Evolutionary conservation across 2,329 filamentous ascomycete species (phyloP).

Genomic region (Escovopsis sp.): DNA sequence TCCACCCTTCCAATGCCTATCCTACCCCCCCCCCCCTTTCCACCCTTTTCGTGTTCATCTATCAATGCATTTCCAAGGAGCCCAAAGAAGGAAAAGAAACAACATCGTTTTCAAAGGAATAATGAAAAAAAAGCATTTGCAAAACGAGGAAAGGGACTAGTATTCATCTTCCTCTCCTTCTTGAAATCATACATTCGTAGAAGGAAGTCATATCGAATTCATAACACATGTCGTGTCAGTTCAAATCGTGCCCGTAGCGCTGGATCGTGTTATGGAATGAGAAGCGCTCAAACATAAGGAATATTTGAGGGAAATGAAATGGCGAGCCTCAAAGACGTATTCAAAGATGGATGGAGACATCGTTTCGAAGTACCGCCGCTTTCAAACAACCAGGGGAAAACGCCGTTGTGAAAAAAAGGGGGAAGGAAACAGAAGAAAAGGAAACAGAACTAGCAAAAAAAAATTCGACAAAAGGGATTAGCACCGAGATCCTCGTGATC

Average conservation of each 20-base stretch:
- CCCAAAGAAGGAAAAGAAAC: constrained; percentile 1
- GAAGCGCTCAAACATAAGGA: constrained; percentile 9
- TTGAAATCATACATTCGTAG: constrained; percentile 29
- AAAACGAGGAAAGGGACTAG: constrained; percentile 1
- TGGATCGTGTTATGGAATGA: constrained; percentile 17
- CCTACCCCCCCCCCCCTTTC: not conserved
- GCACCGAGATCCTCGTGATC: constrained; percentile 2
- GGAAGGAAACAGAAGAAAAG: constrained; percentile 13
- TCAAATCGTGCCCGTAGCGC: constrained; percentile 20
- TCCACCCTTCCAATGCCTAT: too few species aligned
- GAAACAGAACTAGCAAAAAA: constrained; percentile 13
- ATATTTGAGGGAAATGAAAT: constrained; percentile 7
- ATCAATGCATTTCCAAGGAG: constrained; percentile 1
- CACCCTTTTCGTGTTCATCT: not conserved
- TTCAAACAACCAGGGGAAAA: constrained; percentile 22
- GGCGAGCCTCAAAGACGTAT: constrained; percentile 12
- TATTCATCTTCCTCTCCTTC: constrained; percentile 5
- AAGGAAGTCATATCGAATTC: constrained; percentile 24
- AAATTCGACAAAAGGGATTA: constrained; percentile 8
- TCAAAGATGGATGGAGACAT: constrained; percentile 18
- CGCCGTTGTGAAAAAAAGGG: not conserved
- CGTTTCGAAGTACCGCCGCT: constrained; percentile 31
- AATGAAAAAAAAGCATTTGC: constrained; percentile 10
- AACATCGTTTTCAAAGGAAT: constrained; percentile 1
- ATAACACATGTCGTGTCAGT: constrained; percentile 20